Evolutionary conservation across 2,329 filamentous ascomycete genomes (phyloP).

Genomic region (Elsinoe ampelina): DNA sequence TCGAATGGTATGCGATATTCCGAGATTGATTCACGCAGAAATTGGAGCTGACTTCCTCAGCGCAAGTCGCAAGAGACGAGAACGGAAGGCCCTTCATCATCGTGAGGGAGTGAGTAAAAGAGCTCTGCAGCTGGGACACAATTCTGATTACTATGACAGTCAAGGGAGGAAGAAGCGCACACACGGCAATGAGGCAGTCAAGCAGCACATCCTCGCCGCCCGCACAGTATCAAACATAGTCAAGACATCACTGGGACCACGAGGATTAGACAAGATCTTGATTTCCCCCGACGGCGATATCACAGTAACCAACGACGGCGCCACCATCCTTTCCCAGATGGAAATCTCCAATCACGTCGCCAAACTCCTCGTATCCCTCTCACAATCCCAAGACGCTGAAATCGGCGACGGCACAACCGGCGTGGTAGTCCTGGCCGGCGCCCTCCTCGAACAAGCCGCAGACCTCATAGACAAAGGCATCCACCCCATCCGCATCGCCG

Average conservation of each 20-base stretch:
- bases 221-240: constrained; percentile 94
- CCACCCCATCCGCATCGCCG: constrained; percentile 95
- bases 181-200: constrained; percentile 93
- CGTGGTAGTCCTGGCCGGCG: constrained; percentile 90
- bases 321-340: constrained; percentile 94
- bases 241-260: constrained; percentile 90
- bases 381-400: constrained; percentile 97
- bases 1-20: constrained; percentile 58
- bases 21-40: neutral
- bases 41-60: constrained; percentile 27
- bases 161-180: constrained; percentile 97
- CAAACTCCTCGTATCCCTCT: constrained; percentile 91
- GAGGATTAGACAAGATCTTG: constrained; percentile 96
- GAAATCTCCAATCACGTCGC: constrained; percentile 98
- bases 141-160: constrained; percentile 40
- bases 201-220: constrained; percentile 94
- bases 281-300: constrained; percentile 98
- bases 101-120: constrained; percentile 73
- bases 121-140: constrained; percentile 15
- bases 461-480: constrained; percentile 99
- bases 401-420: constrained; percentile 98
- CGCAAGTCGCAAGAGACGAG: constrained; percentile 88
- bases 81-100: constrained; percentile 95
- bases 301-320: constrained; percentile 97
- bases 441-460: constrained; percentile 89